A percentile compares a stretch with the other conserved stretches of the same genome.
Conservation (phyloP, 257 asterid species). For the Solanum medicagineum region DNA sequence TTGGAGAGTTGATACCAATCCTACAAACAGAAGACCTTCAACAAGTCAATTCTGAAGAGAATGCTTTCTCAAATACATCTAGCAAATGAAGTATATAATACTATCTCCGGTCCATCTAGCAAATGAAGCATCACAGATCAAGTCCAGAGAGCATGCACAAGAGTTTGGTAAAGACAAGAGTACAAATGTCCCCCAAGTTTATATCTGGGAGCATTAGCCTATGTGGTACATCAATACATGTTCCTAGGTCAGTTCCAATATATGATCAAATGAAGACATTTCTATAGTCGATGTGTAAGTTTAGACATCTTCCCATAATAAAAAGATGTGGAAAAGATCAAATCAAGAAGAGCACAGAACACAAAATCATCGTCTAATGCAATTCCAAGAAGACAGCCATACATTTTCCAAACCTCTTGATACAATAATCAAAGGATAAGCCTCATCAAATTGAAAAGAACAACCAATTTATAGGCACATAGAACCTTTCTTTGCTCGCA, state of each 20-base stretch:
- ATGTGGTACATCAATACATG: no score
- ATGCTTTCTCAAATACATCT: background rate
- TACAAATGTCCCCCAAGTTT: background rate
- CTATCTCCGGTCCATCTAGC: background rate
- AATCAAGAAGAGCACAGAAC: background rate
- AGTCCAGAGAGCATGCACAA: background rate
- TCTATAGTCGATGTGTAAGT: background rate
- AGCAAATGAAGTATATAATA: background rate
- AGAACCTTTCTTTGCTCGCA: conserved; percentile 46
- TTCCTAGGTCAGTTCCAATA: no score
- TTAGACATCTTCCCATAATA: background rate
- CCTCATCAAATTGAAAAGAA: background rate
- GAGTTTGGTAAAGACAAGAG: background rate
- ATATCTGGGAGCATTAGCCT: no score
- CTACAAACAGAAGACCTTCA: background rate
- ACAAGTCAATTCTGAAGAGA: background rate
- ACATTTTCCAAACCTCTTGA: background rate
- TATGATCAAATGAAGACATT: background rate
- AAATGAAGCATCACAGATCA: no score
- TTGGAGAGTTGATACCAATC: conserved; percentile 13
- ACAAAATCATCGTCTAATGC: background rate
- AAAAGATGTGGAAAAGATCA: background rate
- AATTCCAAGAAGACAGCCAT: background rate
- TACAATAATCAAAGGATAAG: background rate
- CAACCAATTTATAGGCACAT: background rate